A percentile compares a stretch with the other conserved stretches of the same genome.
Conservation (phyloP, 441 rosid genomes). For the Rhodomyrtus psidioides region DNA sequence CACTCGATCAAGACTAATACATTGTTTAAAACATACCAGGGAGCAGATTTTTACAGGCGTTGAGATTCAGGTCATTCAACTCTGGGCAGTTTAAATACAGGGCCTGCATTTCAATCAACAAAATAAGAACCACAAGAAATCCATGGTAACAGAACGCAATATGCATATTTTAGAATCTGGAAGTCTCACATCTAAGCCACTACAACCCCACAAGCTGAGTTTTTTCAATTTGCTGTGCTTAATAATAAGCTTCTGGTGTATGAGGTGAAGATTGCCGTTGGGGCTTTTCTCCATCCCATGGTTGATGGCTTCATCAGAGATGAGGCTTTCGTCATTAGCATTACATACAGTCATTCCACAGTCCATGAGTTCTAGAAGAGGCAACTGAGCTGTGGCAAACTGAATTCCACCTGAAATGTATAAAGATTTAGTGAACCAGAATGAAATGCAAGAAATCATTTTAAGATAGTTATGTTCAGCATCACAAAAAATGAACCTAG, state of each 20-base stretch:
- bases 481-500: background rate
- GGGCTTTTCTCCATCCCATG: conserved; percentile 32
- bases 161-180: background rate
- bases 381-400: conserved; percentile 89
- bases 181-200: conserved; percentile 80
- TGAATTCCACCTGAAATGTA: conserved; percentile 79
- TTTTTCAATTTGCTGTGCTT: conserved; percentile 72
- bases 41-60: conserved; percentile 67
- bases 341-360: conserved; percentile 92
- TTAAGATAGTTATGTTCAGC: background rate
- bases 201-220: conserved; percentile 98
- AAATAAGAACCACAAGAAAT: conserved; percentile 15
- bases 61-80: conserved; percentile 76
- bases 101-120: conserved; percentile 50
- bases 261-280: conserved; percentile 41
- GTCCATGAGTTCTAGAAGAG: conserved; percentile 92
- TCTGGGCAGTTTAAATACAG: conserved; percentile 81
- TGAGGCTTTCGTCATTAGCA: conserved; percentile 29
- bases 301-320: conserved; percentile 25
- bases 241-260: conserved; percentile 78
- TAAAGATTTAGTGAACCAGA: background rate
- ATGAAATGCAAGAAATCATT: background rate
- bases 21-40: conserved; percentile 40
- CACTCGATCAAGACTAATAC: background rate
- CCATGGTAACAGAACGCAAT: background rate